Percentiles rank a stretch among this genome's conserved stretches.
Conservation (phyloP, 176 grass and related monocot genomes). For the Aechmea fasciata region DNA sequence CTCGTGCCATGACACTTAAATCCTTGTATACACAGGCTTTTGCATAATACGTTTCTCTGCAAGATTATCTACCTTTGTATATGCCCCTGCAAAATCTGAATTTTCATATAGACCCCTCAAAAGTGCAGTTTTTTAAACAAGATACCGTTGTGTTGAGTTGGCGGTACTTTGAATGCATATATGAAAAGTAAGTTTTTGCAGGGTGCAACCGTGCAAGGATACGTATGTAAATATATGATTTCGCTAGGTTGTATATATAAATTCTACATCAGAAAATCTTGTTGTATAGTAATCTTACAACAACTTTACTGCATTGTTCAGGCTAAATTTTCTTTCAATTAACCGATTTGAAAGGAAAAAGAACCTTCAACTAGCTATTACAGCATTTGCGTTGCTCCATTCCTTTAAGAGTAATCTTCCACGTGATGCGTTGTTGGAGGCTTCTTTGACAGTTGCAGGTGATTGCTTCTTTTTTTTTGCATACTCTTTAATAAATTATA, state of each 20-base stretch:
- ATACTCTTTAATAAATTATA: not conserved
- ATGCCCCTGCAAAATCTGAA: too few species aligned
- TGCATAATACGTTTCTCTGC: too few species aligned
- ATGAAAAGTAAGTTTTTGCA: too few species aligned
- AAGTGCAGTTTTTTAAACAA: too few species aligned
- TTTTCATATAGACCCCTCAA: too few species aligned
- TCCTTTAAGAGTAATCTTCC: conserved; percentile 35
- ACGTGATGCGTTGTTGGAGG: conserved; percentile 28
- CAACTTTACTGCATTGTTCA: conserved; percentile 10
- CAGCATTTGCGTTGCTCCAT: conserved; percentile 71
- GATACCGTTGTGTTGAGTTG: too few species aligned
- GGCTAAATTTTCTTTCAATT: conserved; percentile 92
- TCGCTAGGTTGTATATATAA: not conserved
- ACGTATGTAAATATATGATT: too few species aligned
- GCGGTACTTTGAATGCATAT: too few species aligned
- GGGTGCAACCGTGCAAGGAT: too few species aligned
- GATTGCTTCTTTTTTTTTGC: conserved; percentile 17
- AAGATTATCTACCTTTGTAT: too few species aligned
- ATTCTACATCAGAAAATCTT: not conserved
- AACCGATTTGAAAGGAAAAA: conserved; percentile 99
- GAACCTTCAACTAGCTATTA: conserved; percentile 80
- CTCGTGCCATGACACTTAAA: too few species aligned
- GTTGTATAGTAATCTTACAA: not conserved
- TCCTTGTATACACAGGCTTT: too few species aligned
- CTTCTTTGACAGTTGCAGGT: conserved; percentile 89